Evolutionary conservation across 768 basidiomycete species (phyloP).

Genomic region (Mycena metata): DNA sequence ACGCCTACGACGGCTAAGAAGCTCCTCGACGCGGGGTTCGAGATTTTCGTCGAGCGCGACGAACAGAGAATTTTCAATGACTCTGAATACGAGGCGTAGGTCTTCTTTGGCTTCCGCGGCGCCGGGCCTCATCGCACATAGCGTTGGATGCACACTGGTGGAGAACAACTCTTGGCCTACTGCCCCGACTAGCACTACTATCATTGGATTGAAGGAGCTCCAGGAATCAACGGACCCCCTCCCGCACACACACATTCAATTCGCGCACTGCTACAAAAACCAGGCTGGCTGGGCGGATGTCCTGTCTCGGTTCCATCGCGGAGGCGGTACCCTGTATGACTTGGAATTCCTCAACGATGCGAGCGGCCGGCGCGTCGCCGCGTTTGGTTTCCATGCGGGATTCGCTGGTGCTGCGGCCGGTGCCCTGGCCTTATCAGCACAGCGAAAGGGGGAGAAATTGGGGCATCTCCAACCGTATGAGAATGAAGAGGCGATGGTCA

Average conservation of each 20-base stretch:
- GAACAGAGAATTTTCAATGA: constrained; percentile 95
- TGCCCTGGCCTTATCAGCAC: constrained; percentile 82
- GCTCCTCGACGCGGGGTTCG: constrained; percentile 91
- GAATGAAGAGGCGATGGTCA: constrained; percentile 89
- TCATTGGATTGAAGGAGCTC: constrained; percentile 98
- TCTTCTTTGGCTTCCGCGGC: constrained; percentile 34
- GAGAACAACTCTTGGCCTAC: constrained; percentile 90
- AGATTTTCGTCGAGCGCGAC: constrained; percentile 93
- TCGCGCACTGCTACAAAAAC: constrained; percentile 97
- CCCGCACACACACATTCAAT: constrained; percentile 96
- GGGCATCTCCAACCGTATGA: constrained; percentile 83
- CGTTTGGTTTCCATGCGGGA: constrained; percentile 98
- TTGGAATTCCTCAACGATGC: constrained; percentile 94
- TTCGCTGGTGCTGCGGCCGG: constrained; percentile 98
- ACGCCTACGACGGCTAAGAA: constrained; percentile 92
- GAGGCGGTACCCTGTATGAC: constrained; percentile 91
- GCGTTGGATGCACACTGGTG: constrained; percentile 91
- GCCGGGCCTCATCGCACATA: constrained; percentile 47
- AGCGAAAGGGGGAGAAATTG: constrained; percentile 69
- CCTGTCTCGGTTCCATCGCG: constrained; percentile 86
- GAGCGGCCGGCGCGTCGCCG: constrained; percentile 90
- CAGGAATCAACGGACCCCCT: constrained; percentile 85
- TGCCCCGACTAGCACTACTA: constrained; percentile 80
- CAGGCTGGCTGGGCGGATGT: constrained; percentile 94
- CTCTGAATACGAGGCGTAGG: constrained; percentile 92